phyloP scores from a whole-genome alignment of 495 filamentous ascomycete genomes.

The Pseudevernia furfuracea region DNA sequence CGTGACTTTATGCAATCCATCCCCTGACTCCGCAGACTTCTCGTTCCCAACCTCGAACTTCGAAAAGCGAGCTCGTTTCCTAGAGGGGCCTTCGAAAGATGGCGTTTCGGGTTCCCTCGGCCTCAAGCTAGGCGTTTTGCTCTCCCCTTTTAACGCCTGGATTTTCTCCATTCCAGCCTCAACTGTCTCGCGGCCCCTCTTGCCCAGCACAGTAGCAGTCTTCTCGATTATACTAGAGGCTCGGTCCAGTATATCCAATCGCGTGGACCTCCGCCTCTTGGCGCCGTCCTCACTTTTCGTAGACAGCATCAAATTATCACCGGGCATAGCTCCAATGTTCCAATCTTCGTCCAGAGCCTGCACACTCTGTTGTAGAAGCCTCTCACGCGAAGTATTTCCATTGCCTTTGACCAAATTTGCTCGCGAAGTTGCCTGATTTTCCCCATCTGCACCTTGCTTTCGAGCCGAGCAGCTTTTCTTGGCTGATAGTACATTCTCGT shows the following conservation, averaged over 20 bases:
- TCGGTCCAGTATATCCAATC: conserved; percentile 38
- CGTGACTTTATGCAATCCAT: conserved; percentile 28
- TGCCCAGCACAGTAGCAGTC: conserved; percentile 45
- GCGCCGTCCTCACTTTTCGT: conserved; percentile 25
- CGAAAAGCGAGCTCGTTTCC: conserved; percentile 44
- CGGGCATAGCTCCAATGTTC: conserved; percentile 32
- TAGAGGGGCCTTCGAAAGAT: conserved; percentile 30
- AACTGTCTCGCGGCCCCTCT: conserved; percentile 42
- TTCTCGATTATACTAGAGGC: conserved; percentile 40
- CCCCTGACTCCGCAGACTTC: conserved; percentile 26
- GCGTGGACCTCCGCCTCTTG: conserved; percentile 34
- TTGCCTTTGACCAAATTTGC: conserved; percentile 35
- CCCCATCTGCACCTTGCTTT: conserved; percentile 28
- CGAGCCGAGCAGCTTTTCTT: conserved; percentile 35
- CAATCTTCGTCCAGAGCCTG: conserved; percentile 40
- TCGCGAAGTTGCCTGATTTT: conserved; percentile 38
- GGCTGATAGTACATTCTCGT: conserved; percentile 44
- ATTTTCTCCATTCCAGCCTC: conserved; percentile 38
- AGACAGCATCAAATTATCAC: conserved; percentile 32
- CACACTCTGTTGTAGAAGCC: conserved; percentile 38
- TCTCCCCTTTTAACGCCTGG: conserved; percentile 24
- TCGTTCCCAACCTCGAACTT: conserved; percentile 42
- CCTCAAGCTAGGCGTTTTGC: conserved; percentile 37
- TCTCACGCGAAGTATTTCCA: conserved; percentile 33
- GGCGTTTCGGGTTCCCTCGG: conserved; percentile 33